phyloP scores from a whole-genome alignment of 768 basidiomycete species.

The Strobilomyces echinocephalus region DNA sequence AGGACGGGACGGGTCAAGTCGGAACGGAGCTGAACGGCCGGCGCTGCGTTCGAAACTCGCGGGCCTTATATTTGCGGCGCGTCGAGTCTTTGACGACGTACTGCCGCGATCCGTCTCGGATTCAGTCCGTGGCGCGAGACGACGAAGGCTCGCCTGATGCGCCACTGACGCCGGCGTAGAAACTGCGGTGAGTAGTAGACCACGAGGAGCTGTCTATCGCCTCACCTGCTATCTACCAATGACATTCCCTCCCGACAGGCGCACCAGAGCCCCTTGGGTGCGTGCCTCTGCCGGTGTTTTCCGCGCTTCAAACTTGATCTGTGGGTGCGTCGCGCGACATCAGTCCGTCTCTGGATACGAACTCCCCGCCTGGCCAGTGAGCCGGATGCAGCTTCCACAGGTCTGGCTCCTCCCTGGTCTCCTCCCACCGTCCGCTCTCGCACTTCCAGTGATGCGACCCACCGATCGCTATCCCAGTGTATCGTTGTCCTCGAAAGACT shows the following conservation, averaged over 20 bases:
- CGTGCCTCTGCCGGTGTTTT: constrained; percentile 1
- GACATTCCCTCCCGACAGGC: constrained; percentile 3
- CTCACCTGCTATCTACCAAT: constrained; percentile 4
- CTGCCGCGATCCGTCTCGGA: background rate
- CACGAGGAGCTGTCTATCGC: background rate
- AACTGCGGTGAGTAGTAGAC: background rate
- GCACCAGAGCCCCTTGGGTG: background rate
- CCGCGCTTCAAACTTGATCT: constrained; percentile 1
- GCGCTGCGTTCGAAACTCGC: background rate
- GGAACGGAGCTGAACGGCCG: background rate
- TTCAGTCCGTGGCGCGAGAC: too few species aligned
- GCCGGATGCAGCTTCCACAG: constrained; percentile 1
- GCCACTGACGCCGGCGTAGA: background rate
- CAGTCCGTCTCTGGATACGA: background rate
- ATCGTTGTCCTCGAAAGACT: background rate
- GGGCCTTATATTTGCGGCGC: constrained; percentile 8
- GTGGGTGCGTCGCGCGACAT: background rate
- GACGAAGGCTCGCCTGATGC: background rate
- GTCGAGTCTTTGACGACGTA: constrained; percentile 9
- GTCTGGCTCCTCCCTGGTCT: constrained; percentile 8
- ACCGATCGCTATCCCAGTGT: background rate
- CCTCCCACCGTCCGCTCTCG: constrained; percentile 7
- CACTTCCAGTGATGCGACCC: constrained; percentile 5
- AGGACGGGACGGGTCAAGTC: background rate
- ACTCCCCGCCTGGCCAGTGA: background rate